These are phyloP conservation scores for Barbarea vulgaris DNA, from an alignment of 345 rosid genomes.

Conservation along the genomic window DNA sequence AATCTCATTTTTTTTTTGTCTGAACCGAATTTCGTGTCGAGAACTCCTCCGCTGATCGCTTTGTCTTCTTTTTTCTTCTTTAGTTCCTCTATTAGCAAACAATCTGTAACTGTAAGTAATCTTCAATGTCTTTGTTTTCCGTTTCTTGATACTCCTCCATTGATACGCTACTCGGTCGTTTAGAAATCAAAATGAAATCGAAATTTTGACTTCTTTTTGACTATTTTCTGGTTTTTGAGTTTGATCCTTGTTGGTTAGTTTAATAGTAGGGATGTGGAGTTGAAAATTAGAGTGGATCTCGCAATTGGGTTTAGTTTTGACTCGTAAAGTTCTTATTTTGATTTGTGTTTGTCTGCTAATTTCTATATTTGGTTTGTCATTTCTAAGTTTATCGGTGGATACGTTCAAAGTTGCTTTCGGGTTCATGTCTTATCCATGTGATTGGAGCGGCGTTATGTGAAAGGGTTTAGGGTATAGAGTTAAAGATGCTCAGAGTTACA, in stretches of 20 bases:
- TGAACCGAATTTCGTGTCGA: not conserved
- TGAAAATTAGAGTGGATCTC: slow-evolving; percentile 28
- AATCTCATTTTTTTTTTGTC: not conserved
- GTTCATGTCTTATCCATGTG: slow-evolving; percentile 16
- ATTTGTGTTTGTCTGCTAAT: not conserved
- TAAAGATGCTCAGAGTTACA: not conserved
- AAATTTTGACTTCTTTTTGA: not conserved
- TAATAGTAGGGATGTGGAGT: not conserved
- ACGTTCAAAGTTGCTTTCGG: slow-evolving; percentile 9
- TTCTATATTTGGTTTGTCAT: not conserved
- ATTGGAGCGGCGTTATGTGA: slow-evolving; percentile 8
- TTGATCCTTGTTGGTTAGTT: slow-evolving; percentile 9
- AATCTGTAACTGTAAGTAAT: slow-evolving; percentile 14
- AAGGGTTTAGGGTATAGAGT: slow-evolving; percentile 4
- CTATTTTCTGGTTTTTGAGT: slow-evolving; percentile 15
- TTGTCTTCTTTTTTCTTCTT: not conserved
- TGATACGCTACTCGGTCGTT: slow-evolving; percentile 8
- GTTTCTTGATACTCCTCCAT: slow-evolving; percentile 12
- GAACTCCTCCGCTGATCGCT: slow-evolving; percentile 22
- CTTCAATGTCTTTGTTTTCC: not conserved
- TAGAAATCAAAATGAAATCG: not conserved
- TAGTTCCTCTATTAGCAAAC: not conserved
- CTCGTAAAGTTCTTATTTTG: slow-evolving; percentile 10
- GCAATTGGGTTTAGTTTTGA: slow-evolving; percentile 27
- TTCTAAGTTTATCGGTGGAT: not conserved